A percentile compares a stretch with the other conserved stretches of the same genome.
Evolutionary conservation across 345 rosid genomes (phyloP).

Genomic region (Stellera chamaejasme): DNA sequence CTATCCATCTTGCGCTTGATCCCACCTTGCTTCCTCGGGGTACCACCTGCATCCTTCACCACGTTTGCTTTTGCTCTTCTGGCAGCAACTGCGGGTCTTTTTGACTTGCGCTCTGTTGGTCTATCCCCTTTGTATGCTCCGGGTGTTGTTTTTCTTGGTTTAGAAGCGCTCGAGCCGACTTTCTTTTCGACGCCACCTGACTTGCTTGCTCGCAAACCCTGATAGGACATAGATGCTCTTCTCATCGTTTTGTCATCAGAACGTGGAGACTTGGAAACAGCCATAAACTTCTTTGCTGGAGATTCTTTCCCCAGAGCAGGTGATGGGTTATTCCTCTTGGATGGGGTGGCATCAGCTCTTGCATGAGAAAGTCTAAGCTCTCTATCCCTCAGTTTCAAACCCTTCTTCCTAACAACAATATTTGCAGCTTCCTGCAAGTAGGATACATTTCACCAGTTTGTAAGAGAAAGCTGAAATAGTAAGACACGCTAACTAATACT

Average conservation of each 20-base stretch:
- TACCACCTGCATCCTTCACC: constrained; percentile 23
- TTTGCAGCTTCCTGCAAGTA: constrained; percentile 68
- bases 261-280: constrained; percentile 36
- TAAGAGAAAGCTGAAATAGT: not conserved
- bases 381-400: constrained; percentile 66
- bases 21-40: constrained; percentile 31
- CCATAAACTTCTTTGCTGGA: constrained; percentile 37
- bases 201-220: constrained; percentile 82
- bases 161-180: constrained; percentile 25
- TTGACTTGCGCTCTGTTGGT: constrained; percentile 29
- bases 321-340: constrained; percentile 51
- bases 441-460: constrained; percentile 2
- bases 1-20: constrained; percentile 64
- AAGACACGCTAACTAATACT: not conserved
- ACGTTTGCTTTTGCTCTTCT: constrained; percentile 57
- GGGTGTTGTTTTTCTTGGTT: constrained; percentile 25
- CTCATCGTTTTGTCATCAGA: constrained; percentile 13
- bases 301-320: constrained; percentile 22
- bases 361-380: constrained; percentile 63
- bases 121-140: constrained; percentile 25
- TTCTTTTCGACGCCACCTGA: constrained; percentile 49
- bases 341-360: constrained; percentile 46
- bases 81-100: constrained; percentile 81
- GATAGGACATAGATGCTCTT: constrained; percentile 45
- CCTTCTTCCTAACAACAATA: constrained; percentile 47